Percentiles rank a stretch among this genome's conserved stretches.
Conservation (phyloP, 202 grass and related monocot species). For the Thinopyrum obtusiflorum region DNA sequence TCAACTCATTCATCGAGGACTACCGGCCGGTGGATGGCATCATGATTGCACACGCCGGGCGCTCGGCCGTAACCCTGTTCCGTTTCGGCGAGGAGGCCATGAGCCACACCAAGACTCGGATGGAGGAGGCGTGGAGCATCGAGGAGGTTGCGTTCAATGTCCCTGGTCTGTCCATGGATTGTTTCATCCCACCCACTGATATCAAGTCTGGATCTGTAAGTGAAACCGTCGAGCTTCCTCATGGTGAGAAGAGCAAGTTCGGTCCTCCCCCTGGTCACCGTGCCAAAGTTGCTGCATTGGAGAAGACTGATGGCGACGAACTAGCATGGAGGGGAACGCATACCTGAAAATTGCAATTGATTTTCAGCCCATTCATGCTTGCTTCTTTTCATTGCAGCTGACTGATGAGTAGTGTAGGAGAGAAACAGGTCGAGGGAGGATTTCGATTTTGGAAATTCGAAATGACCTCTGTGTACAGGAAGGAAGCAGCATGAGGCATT, state of each 20-base stretch:
- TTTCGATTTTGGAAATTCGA: constrained; percentile 43
- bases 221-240: constrained; percentile 38
- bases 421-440: constrained; percentile 29
- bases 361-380: constrained; percentile 37
- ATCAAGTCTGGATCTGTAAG: constrained; percentile 50
- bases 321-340: constrained; percentile 37
- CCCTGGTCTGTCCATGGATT: constrained; percentile 61
- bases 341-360: constrained; percentile 22
- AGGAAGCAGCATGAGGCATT: constrained; percentile 29
- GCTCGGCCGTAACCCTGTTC: constrained; percentile 56
- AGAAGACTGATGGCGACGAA: constrained; percentile 28
- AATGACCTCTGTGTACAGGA: constrained; percentile 42
- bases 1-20: constrained; percentile 66
- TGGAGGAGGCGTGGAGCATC: constrained; percentile 80
- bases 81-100: constrained; percentile 69
- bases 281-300: constrained; percentile 51
- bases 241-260: constrained; percentile 39
- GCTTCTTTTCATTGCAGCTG: constrained; percentile 26
- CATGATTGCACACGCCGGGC: constrained; percentile 68
- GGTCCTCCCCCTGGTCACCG: constrained; percentile 16
- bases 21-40: constrained; percentile 74
- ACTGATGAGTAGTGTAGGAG: constrained; percentile 46
- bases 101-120: constrained; percentile 68
- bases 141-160: constrained; percentile 78
- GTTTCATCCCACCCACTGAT: constrained; percentile 67